Percentiles rank a stretch among this genome's conserved stretches.
phyloP scores from a whole-genome alignment of 768 basidiomycete genomes.

The Pulveroboletus ravenelii region DNA sequence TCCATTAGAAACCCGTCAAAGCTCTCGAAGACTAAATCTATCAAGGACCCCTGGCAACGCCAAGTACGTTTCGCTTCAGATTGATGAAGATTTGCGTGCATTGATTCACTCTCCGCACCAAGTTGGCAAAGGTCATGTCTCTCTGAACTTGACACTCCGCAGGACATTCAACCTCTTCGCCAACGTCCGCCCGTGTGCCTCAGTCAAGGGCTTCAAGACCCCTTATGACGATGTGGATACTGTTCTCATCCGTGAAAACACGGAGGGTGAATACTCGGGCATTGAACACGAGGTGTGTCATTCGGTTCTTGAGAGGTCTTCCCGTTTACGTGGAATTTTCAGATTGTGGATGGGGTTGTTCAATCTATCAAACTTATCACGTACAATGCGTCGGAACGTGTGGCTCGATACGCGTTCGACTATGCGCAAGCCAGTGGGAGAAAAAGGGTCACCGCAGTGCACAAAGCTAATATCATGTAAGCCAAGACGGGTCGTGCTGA shows the following conservation, averaged over 20 bases:
- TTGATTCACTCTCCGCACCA: slow-evolving; percentile 12
- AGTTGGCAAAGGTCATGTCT: slow-evolving; percentile 99
- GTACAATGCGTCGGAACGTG: slow-evolving; percentile 97
- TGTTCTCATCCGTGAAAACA: slow-evolving; percentile 98
- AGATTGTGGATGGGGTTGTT: slow-evolving; percentile 96
- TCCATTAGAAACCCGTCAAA: not conserved
- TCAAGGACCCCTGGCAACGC: slow-evolving; percentile 90
- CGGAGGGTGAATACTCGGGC: slow-evolving; percentile 99
- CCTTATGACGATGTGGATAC: slow-evolving; percentile 98
- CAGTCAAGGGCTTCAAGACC: slow-evolving; percentile 96
- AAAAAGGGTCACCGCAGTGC: slow-evolving; percentile 94
- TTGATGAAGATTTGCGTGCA: slow-evolving; percentile 1
- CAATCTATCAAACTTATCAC: slow-evolving; percentile 99
- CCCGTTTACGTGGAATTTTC: slow-evolving; percentile 12
- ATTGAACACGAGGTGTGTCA: slow-evolving; percentile 91
- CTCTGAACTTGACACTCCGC: slow-evolving; percentile 93
- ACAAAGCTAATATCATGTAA: slow-evolving; percentile 99
- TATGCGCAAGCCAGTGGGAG: slow-evolving; percentile 88
- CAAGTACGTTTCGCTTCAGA: slow-evolving; percentile 56
- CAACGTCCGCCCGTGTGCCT: slow-evolving; percentile 95
- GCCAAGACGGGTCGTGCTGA: slow-evolving; percentile 24
- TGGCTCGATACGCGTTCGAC: slow-evolving; percentile 97
- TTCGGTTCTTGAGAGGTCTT: slow-evolving; percentile 1
- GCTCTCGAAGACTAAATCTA: slow-evolving; percentile 8
- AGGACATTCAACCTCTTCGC: slow-evolving; percentile 98